Evolutionary conservation across 2,329 filamentous ascomycete genomes (phyloP), one percentile per base, ranked within the genome.

Genomic region (Stachybotrys chartarum): DNA sequence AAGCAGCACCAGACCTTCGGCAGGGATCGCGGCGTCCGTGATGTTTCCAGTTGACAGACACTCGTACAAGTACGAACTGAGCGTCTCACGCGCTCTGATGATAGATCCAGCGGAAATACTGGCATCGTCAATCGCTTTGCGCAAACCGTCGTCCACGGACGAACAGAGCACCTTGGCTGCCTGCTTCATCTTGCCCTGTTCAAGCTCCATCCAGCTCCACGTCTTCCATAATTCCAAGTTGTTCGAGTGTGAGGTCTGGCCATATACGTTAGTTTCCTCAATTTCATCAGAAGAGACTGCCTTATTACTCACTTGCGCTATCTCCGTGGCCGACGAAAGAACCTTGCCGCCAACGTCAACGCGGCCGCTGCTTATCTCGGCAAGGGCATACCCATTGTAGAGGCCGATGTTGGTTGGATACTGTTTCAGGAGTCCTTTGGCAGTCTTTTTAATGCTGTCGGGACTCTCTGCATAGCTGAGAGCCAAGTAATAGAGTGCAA

Each of bases 331-430:
- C 1, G 87, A 86, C 1, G 77, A 68, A 63, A 93, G 81, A 0
- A 94, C 84, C 53, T 82, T 84, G 24, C 77, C 72, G 5, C 87
- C 85, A 50, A 83, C 74, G 1, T 81, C 76, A 1, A 66, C 61
- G 30, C 87, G 85, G 0, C 78, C 82, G 32, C 78, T 79, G 1
- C 75, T 74, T 60, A 72, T 78, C 68, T 96, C 90, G 4, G 91
- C 82, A 14, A 90, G 71, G 0, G 87, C 90, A 64, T 93, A 96
- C 0, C 85, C 83, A 61, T 91, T 88, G 70, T 95, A 97, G 0
- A 97, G 74, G 14, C 77, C 74, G 3, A 89, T 68, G 61, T 84
- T 87, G 1, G 82, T 76, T 0, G 85, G 76, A 55, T 83, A 81
- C 51, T 78, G 78, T 65, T 88, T 93, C n/a, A 97, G 70, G 0